Evolutionary conservation across 306 rosid species (phyloP).

Genomic region (Prinsepia uniflora): DNA sequence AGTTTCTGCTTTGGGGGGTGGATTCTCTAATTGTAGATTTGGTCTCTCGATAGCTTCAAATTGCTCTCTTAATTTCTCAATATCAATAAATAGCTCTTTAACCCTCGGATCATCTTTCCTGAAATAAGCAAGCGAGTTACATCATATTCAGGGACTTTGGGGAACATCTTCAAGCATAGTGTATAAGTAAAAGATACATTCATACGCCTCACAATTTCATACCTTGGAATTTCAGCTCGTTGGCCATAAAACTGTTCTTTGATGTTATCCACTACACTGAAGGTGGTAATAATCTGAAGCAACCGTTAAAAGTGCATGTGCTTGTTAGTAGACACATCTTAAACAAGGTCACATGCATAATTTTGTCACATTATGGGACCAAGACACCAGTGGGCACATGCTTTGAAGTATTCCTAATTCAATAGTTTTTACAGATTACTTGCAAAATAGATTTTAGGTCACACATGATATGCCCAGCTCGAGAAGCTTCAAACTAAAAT

Average conservation of each 20-base stretch:
- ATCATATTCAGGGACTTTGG: neutral
- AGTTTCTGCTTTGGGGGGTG: constrained; percentile 46
- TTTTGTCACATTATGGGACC: neutral
- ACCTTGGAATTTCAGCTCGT: constrained; percentile 64
- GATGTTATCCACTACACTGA: constrained; percentile 95
- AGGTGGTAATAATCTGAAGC: constrained; percentile 85
- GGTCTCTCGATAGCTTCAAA: constrained; percentile 92
- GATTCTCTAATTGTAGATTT: constrained; percentile 65
- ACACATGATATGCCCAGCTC: neutral
- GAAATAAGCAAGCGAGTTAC: constrained; percentile 23
- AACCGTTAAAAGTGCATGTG: constrained; percentile 12
- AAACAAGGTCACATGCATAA: neutral
- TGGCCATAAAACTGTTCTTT: constrained; percentile 79
- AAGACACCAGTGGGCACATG: neutral
- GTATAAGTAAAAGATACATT: constrained; percentile 16
- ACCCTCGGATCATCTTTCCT: constrained; percentile 82
- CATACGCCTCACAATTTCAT: constrained; percentile 10
- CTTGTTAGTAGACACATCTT: constrained; percentile 9
- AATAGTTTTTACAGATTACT: neutral
- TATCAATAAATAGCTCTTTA: constrained; percentile 67
- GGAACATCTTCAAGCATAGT: neutral
- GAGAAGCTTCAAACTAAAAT: too few species aligned
- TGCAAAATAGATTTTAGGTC: neutral
- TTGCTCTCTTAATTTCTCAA: constrained; percentile 52
- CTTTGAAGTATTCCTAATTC: neutral